phyloP scores from a whole-genome alignment of 148 eudicot species.

The Diospyros kaki region DNA sequence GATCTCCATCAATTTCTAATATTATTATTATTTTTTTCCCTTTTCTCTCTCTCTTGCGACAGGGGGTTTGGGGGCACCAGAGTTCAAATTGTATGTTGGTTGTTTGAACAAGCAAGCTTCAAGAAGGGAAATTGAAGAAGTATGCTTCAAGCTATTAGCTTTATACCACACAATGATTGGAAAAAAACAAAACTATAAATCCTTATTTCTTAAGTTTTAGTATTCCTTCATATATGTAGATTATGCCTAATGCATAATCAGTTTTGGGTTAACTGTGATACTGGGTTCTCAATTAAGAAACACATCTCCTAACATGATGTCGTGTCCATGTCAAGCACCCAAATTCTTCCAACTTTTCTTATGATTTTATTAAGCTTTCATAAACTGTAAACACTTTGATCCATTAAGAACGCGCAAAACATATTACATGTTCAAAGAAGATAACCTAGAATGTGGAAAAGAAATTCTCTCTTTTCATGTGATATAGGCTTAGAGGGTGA shows the following conservation, averaged over 20 bases:
- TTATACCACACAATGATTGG: not conserved
- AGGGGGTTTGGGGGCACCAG: slow-evolving; percentile 21
- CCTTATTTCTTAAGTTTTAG: slow-evolving; percentile 7
- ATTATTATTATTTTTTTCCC: not conserved
- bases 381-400: too few relatives aligned
- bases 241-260: slow-evolving; percentile 9
- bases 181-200: not conserved
- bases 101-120: slow-evolving; percentile 73
- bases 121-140: slow-evolving; percentile 61
- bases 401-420: too few relatives aligned
- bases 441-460: too few relatives aligned
- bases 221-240: not conserved
- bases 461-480: too few relatives aligned
- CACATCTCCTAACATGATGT: too few relatives aligned
- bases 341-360: too few relatives aligned
- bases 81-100: slow-evolving; percentile 74
- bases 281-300: not conserved
- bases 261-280: not conserved
- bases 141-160: slow-evolving; percentile 25
- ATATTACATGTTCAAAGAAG: too few relatives aligned
- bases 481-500: too few relatives aligned
- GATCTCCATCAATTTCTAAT: slow-evolving; percentile 1
- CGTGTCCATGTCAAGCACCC: too few relatives aligned
- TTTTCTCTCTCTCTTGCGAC: not conserved
- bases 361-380: too few relatives aligned